Percentiles rank a stretch among this genome's conserved stretches.
Evolutionary conservation across 345 rosid genomes (phyloP).

Genomic region (Ceriops decandra): DNA sequence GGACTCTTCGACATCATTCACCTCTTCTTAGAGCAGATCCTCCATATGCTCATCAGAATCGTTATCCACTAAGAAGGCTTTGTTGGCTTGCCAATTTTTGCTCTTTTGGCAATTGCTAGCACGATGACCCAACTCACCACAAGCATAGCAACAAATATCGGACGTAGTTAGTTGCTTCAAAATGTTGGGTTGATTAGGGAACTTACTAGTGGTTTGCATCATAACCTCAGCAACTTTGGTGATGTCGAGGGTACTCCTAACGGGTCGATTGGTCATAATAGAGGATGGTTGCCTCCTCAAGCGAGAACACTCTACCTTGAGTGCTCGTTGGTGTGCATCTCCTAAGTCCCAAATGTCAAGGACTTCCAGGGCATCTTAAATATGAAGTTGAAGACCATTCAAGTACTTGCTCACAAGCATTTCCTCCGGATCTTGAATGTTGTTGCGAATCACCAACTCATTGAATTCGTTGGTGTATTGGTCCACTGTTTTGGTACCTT

Average conservation of each 20-base stretch:
- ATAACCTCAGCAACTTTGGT: not conserved
- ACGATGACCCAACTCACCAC: no score
- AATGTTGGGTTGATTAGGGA: not conserved
- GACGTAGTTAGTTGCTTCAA: not conserved
- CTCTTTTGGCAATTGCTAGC: not conserved
- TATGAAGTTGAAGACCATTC: not conserved
- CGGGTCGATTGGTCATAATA: not conserved
- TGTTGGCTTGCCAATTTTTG: not conserved
- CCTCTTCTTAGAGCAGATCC: not conserved
- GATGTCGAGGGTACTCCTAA: not conserved
- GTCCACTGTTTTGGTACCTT: not conserved
- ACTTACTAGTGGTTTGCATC: no score
- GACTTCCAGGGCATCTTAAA: not conserved
- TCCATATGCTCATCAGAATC: not conserved
- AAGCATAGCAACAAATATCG: no score
- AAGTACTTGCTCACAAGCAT: not conserved
- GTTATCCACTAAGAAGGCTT: not conserved
- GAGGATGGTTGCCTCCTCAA: no score
- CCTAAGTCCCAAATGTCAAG: not conserved
- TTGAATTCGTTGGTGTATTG: not conserved
- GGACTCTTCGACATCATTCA: not conserved
- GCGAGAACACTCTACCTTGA: not conserved
- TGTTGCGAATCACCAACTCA: not conserved
- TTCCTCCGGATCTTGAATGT: not conserved
- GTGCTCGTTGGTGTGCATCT: not conserved